These are phyloP conservation scores for Diplocarpon rosae DNA, from an alignment of 2,329 filamentous ascomycete genomes.

Conservation along the genomic window DNA sequence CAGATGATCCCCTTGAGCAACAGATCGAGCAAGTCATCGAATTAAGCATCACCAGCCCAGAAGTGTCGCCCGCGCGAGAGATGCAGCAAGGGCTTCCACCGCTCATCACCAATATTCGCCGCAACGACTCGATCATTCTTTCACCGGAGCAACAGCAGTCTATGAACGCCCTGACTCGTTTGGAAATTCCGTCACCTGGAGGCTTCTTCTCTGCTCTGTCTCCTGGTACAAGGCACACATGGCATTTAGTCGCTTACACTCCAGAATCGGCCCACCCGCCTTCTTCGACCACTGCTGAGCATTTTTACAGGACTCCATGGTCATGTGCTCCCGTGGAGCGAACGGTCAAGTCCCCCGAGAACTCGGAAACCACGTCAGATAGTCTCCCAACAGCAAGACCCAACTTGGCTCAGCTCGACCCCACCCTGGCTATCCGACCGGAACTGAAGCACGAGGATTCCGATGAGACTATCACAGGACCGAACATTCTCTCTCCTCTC, in stretches of 20 bases:
- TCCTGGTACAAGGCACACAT: slow-evolving; percentile 65
- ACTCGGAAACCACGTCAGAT: slow-evolving; percentile 38
- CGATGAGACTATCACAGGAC: slow-evolving; percentile 30
- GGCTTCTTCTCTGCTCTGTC: slow-evolving; percentile 85
- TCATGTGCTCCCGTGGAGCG: slow-evolving; percentile 49
- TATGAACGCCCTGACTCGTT: slow-evolving; percentile 60
- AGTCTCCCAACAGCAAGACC: slow-evolving; percentile 59
- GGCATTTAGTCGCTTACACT: slow-evolving; percentile 52
- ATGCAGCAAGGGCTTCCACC: slow-evolving; percentile 42
- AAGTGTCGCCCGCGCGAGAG: slow-evolving; percentile 32
- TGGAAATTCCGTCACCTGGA: slow-evolving; percentile 84
- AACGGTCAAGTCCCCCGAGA: slow-evolving; percentile 50
- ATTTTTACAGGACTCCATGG: slow-evolving; percentile 85
- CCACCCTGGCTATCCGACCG: slow-evolving; percentile 24
- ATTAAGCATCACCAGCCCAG: slow-evolving; percentile 23
- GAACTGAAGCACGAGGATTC: slow-evolving; percentile 27
- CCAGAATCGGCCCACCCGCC: slow-evolving; percentile 50
- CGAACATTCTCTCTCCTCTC: slow-evolving; percentile 18
- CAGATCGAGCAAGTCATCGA: slow-evolving; percentile 46
- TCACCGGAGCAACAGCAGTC: slow-evolving; percentile 46
- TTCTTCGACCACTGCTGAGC: slow-evolving; percentile 82
- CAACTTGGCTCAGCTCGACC: slow-evolving; percentile 31
- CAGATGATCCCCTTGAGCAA: slow-evolving; percentile 48
- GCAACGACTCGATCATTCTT: slow-evolving; percentile 29
- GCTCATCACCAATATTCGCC: slow-evolving; percentile 34